Base-by-base conservation (phyloP, 352 stramenopile species). In the Pythium brassicae region DNA sequence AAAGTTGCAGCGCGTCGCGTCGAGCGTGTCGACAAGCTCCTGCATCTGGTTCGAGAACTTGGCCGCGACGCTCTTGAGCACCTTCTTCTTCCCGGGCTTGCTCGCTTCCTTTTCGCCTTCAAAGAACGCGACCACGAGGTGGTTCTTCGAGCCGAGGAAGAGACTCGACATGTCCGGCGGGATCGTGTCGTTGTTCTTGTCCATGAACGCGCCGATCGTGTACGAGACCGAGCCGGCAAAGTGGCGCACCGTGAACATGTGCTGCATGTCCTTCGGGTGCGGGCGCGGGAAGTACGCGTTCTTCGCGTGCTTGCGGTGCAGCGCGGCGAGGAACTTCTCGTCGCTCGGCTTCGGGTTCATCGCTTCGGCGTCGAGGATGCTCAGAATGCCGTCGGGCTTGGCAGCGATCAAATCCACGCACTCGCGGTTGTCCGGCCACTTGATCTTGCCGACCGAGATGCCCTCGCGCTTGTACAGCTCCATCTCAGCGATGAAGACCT, bases 141-240 rank as follows among this genome's bases (percentile, higher is more conserved):
- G 66, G 63, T 91, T 93, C 17, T 57, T 68, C 46, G 84, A 94
- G 15, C 71, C 65, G 26, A 83, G 53, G 52, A 96, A 96, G 3
- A 96, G 66, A n/a, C 86, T 79, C 25, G 71, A 61, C 81, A 96
- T 88, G 57, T 95, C 88, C 39, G 69, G 62, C 39, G 86, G 86
- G 58, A 96, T 92, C 22, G 76, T 88, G 61, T 96, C 88, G 63
- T 93, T 94, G 81, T 95, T 96, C 68, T 96, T 96, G 75, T 96
- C 83, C 34, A 96, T 93, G 59, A 96, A 97, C 22, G 75, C 72
- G 44, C 87, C 87, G 50, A 95, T 81, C 54, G 87, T 92, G 74
- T 97, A 97, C 63, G 78, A 83, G 44, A 97, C 89, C 34, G 66
- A 81, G n/a, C 83, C 83, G 32, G 87, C 89, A 63, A 96, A 97